Conservation (phyloP, 345 rosid species). For the Rubroshorea leprosula region DNA sequence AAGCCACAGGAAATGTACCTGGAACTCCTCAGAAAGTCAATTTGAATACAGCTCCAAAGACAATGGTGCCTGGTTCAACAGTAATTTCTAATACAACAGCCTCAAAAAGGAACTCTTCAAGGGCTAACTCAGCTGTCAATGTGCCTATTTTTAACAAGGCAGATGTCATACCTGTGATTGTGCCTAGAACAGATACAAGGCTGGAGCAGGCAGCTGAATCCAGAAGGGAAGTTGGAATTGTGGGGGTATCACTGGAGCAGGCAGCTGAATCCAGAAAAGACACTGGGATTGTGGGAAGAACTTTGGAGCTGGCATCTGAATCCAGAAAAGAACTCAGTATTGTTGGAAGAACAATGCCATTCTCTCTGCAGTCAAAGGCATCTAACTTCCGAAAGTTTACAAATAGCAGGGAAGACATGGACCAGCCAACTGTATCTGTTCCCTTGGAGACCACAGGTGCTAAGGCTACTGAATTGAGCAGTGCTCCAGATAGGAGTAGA, state of each 20-base stretch:
- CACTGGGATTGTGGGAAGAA: constrained; percentile 16
- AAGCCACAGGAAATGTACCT: constrained; percentile 76
- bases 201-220: constrained; percentile 56
- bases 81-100: constrained; percentile 43
- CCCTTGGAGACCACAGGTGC: constrained; percentile 38
- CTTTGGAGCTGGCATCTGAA: constrained; percentile 12
- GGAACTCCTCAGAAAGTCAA: constrained; percentile 76
- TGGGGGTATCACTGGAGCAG: constrained; percentile 28
- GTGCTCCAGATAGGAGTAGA: constrained; percentile 35
- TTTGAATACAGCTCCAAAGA: constrained; percentile 38
- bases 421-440: constrained; percentile 37
- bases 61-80: constrained; percentile 31
- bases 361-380: constrained; percentile 81
- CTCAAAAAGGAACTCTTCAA: constrained; percentile 50
- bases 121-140: constrained; percentile 38
- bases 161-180: constrained; percentile 72
- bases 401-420: constrained; percentile 56
- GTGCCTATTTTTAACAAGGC: constrained; percentile 48
- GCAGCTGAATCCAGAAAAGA: constrained; percentile 71
- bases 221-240: constrained; percentile 44
- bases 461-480: constrained; percentile 38
- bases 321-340: constrained; percentile 31
- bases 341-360: constrained; percentile 92
- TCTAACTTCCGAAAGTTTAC: constrained; percentile 53
- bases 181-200: constrained; percentile 70